These are phyloP conservation scores for Kurtzmaniella fragi DNA, from an alignment of 805 yeast species.

Conservation along the genomic window DNA sequence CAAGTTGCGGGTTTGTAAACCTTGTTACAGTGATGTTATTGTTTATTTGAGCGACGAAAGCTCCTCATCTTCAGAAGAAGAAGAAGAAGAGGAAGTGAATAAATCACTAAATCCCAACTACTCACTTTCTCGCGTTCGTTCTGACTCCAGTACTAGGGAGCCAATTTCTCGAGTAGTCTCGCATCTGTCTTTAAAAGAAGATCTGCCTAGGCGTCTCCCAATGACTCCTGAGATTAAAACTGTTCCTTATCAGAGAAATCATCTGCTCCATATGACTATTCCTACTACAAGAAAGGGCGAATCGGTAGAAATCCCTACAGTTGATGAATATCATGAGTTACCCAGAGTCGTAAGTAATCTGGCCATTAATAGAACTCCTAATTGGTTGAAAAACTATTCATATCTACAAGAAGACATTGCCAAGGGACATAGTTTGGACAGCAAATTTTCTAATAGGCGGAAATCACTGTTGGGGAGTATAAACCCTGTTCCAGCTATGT, in stretches of 20 bases:
- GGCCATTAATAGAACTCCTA: constrained; percentile 6
- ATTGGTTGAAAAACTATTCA: constrained; percentile 27
- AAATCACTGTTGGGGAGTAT: too few relatives aligned
- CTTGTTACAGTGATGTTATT: constrained; percentile 71
- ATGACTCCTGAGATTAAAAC: constrained; percentile 1
- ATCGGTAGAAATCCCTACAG: constrained; percentile 62
- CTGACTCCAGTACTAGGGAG: neutral
- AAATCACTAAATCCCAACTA: neutral
- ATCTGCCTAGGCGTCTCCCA: too few relatives aligned
- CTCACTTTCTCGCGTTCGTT: neutral
- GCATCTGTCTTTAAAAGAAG: too few relatives aligned
- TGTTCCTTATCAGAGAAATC: constrained; percentile 13
- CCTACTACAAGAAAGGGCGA: constrained; percentile 80
- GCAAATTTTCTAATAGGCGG: too few relatives aligned
- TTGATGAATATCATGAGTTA: constrained; percentile 5
- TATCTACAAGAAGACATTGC: constrained; percentile 13
- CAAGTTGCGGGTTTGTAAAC: constrained; percentile 69
- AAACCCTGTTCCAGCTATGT: too few relatives aligned
- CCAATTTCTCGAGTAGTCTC: too few relatives aligned
- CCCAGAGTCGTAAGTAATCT: constrained; percentile 10
- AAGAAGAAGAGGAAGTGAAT: constrained; percentile 27
- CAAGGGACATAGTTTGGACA: too few relatives aligned
- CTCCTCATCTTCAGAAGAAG: constrained; percentile 21
- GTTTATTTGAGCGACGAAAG: constrained; percentile 65
- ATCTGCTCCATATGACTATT: constrained; percentile 58